A percentile compares a stretch with the other conserved stretches of the same genome.
These are phyloP conservation scores for Sphagnum tenellum DNA, from an alignment of 225 moss, liverwort and hornwort species.

Conservation along the genomic window DNA sequence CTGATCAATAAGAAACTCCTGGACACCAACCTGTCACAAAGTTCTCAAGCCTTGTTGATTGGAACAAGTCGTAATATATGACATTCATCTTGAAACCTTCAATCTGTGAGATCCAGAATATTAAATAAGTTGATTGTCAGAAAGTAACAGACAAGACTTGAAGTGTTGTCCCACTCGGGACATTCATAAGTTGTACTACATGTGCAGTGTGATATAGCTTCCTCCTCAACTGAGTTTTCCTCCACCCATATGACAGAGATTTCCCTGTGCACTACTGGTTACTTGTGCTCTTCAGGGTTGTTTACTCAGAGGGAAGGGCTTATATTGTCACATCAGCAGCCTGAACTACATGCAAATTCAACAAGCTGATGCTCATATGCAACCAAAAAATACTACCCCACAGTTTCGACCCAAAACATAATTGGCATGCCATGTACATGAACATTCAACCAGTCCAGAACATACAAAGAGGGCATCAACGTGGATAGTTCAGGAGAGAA, in stretches of 20 bases:
- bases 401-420: neutral
- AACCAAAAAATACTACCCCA: neutral
- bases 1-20: too few species aligned
- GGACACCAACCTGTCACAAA: constrained; percentile 66
- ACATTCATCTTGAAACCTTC: constrained; percentile 99
- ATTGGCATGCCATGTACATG: too few species aligned
- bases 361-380: too few species aligned
- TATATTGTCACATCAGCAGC: neutral
- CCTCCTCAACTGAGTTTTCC: too few species aligned
- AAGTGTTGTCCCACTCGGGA: too few species aligned
- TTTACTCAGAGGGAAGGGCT: neutral
- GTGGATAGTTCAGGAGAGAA: neutral
- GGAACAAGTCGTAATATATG: constrained; percentile 90
- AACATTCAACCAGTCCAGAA: neutral
- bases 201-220: too few species aligned
- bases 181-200: too few species aligned
- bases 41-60: constrained; percentile 65
- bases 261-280: too few species aligned
- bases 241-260: too few species aligned
- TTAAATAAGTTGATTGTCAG: too few species aligned
- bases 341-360: neutral
- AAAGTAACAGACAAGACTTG: too few species aligned
- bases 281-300: neutral
- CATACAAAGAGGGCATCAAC: neutral
- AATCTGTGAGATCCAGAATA: constrained; percentile 24